Conservation (phyloP, 352 stramenopile genomes). For the Phytophthora sansomeana region DNA sequence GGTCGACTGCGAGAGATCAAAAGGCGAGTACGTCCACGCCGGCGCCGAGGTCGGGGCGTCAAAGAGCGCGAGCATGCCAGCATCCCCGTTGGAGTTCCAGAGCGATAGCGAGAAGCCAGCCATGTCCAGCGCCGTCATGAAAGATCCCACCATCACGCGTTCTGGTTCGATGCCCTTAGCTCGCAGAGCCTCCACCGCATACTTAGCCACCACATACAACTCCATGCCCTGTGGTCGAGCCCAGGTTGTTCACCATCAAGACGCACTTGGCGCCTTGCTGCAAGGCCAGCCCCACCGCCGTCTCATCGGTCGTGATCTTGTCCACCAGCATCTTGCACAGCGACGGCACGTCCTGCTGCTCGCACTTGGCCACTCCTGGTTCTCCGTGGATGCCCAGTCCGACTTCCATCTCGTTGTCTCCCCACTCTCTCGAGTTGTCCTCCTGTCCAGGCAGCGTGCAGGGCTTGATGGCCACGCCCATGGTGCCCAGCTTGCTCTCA, state of each 20-base stretch:
- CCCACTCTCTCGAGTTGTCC: conserved; percentile 63
- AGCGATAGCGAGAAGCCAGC: conserved; percentile 93
- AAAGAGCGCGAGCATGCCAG: conserved; percentile 59
- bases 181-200: conserved; percentile 71
- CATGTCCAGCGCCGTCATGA: conserved; percentile 99
- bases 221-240: conserved; percentile 96
- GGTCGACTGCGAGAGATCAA: conserved; percentile 40
- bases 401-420: conserved; percentile 91
- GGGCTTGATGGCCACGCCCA: conserved; percentile 95
- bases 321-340: conserved; percentile 66
- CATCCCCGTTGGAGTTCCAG: conserved; percentile 81
- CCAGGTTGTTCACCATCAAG: conserved; percentile 98
- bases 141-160: conserved; percentile 92
- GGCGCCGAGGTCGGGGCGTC: conserved; percentile 67
- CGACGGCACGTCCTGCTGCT: conserved; percentile 55
- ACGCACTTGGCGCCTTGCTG: conserved; percentile 48
- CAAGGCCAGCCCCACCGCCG: conserved; percentile 53
- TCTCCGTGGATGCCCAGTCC: conserved; percentile 97
- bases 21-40: conserved; percentile 73
- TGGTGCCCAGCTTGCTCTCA: conserved; percentile 86
- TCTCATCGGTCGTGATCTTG: conserved; percentile 50
- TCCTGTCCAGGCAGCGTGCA: conserved; percentile 94
- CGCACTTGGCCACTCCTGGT: conserved; percentile 73
- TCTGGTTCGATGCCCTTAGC: conserved; percentile 74
- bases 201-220: conserved; percentile 93